Base-by-base conservation (phyloP, 345 rosid species). In the Psidium guajava region DNA sequence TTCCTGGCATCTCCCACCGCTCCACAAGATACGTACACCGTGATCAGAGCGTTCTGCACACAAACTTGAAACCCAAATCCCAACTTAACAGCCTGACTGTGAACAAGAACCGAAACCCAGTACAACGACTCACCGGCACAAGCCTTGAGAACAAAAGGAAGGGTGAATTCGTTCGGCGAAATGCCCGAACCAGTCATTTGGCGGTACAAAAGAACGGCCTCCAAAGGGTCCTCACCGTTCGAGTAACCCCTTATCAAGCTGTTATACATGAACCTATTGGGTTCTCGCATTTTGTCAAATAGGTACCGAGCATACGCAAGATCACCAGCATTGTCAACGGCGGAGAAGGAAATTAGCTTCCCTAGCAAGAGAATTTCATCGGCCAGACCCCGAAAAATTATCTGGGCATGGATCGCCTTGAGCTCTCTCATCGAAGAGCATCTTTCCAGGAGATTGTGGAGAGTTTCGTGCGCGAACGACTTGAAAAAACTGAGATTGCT, bases 81-180 rank as follows among this genome's bases (percentile, higher is more conserved):
- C 28, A 86, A 51, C 81, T 88, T 91, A 2, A 86, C 28, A 55
- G 58, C 82, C 85, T 87, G 86, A 83, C 84, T 49, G 85, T 89
- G 91, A 22, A 90, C 90, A 54, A 64, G 42, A 74, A 83, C 83
- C 25, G 88, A 87, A 44, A 83, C 84, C 89, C 89, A 81, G 21
- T 82, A 88, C 64, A 40, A 28, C 42, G 83, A 85, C 54, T 28
- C 47, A 12, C 16, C 25, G 15, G 86, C 89, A 24, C 89, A 89
- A 36, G 90, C 91, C 86, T 90, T 90, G 12, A 89, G 89, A 5
- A 89, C 91, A 83, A 89, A 89, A 24, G 91, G 91, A 42, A 90
- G 84, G 52, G 91, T 88, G 82, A 89, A 91, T 22, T 88, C 89
- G 83, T 89, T 91, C 2, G 92, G 90, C 6, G 86, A 86, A 82